Conservation (phyloP, 1,139 yeast species). For the Kluyveromyces sp. region DNA sequence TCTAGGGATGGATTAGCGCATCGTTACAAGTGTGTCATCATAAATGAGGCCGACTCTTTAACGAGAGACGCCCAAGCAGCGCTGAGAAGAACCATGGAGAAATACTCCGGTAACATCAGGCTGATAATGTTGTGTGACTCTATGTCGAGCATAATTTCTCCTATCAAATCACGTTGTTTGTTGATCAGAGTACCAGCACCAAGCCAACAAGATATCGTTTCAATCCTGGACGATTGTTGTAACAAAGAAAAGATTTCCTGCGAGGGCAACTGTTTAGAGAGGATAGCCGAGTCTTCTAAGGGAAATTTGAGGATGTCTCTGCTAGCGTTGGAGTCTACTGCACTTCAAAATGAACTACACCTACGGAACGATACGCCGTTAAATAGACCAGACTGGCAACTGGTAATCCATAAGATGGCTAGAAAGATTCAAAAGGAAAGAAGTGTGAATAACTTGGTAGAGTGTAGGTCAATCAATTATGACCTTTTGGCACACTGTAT, state of each 20-base stretch:
- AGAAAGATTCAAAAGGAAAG: constrained; percentile 51
- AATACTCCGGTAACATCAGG: constrained; percentile 82
- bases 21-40: constrained; percentile 82
- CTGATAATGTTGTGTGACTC: constrained; percentile 80
- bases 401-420: constrained; percentile 62
- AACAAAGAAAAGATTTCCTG: constrained; percentile 46
- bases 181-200: constrained; percentile 86
- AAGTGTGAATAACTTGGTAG: constrained; percentile 65
- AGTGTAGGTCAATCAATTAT: constrained; percentile 67
- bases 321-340: constrained; percentile 75
- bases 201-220: constrained; percentile 45
- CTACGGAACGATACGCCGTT: constrained; percentile 39
- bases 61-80: constrained; percentile 99
- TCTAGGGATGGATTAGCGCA: constrained; percentile 38
- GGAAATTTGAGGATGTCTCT: constrained; percentile 75
- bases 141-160: constrained; percentile 85
- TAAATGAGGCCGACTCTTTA: constrained; percentile 96
- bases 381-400: constrained; percentile 80
- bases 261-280: constrained; percentile 39
- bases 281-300: constrained; percentile 50
- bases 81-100: constrained; percentile 94
- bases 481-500: constrained; percentile 89
- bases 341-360: constrained; percentile 61
- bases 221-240: constrained; percentile 50
- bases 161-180: constrained; percentile 88